Base-by-base conservation (phyloP, 2,329 filamentous ascomycete genomes). In the Zymoseptoria ardabiliae region DNA sequence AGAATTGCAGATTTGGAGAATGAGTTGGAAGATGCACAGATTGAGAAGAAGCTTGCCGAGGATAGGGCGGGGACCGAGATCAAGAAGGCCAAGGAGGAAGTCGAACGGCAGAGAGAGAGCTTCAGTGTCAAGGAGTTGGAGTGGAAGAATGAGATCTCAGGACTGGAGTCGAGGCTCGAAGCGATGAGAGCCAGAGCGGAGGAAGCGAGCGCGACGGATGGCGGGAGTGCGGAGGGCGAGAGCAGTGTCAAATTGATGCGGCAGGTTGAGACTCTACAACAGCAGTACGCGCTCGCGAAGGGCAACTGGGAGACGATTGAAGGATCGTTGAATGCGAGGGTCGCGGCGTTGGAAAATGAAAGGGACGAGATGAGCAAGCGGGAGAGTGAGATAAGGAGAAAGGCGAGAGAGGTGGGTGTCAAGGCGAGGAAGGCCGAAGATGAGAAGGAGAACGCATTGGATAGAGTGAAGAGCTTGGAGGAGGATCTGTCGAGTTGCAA, bases 261-360 rank as follows among this genome's bases (percentile, higher is more conserved):
- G 49, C 95, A 99, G 74, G 89, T 99, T 57, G 94, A 99, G 77
- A 97, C 90, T 0, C 77, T 99, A 45, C 94, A 99, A 74, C 94
- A 90, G 6, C 95, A 99, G 72, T 96, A 99, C 74, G 86, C 91
- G 0, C 86, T 95, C 57, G 94, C 94, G 1, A 94, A 90, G 66
- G 91, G 96, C 70, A 99, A 99, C 68, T 99, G 95, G 94, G 92
- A 97, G 71, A 90, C 91, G 0, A 95, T 99, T 62, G 93, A 99
- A 74, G 85, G 89, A 9, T 95, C 90, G 2, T 76, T 99, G 30
- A 82, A 93, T 55, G 85, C 90, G 21, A 85, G 92, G 59, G 82
- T 94, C 10, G 82, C 86, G 3, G 87, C 79, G 54, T 79, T 97
- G 9, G 94, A 99, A 73, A 94, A 89, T 71, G 95, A 99, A 73